Conservation (phyloP, 2,329 filamentous ascomycete genomes). For the Seiridium unicorne region DNA sequence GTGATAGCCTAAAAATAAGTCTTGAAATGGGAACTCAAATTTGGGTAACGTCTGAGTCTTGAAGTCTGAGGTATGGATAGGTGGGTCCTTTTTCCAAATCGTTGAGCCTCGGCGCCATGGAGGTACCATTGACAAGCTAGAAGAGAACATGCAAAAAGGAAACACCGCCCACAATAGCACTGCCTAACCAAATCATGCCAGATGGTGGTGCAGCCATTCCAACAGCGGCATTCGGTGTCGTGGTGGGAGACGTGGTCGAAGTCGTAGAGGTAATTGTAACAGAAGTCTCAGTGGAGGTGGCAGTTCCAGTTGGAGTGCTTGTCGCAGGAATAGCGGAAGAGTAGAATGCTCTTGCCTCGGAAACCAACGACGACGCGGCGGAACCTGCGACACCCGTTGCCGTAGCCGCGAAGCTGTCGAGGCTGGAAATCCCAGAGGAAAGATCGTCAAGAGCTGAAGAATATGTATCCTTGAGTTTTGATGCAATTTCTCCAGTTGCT, state of each 20-base stretch:
- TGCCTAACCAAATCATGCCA: not conserved
- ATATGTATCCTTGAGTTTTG: not conserved
- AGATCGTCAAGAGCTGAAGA: not conserved
- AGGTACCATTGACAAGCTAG: too few species aligned
- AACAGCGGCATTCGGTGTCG: not conserved
- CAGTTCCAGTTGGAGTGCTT: not conserved
- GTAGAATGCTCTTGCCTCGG: not conserved
- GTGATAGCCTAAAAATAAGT: too few species aligned
- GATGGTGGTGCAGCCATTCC: not conserved
- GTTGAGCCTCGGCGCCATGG: too few species aligned
- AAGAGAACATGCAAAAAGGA: too few species aligned
- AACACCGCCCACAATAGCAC: not conserved
- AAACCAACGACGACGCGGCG: not conserved
- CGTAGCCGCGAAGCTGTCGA: not conserved
- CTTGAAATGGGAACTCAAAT: too few species aligned
- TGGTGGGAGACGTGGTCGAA: not conserved
- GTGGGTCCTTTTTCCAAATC: too few species aligned
- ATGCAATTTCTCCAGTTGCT: not conserved
- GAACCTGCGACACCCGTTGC: not conserved
- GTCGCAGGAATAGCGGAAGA: not conserved
- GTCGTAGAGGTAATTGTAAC: not conserved
- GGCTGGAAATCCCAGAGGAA: not conserved
- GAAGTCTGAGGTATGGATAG: too few species aligned
- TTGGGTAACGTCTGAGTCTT: too few species aligned
- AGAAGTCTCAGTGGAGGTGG: not conserved